phyloP scores from a whole-genome alignment of 305 asterid species.

The Fraxinus ornus region DNA sequence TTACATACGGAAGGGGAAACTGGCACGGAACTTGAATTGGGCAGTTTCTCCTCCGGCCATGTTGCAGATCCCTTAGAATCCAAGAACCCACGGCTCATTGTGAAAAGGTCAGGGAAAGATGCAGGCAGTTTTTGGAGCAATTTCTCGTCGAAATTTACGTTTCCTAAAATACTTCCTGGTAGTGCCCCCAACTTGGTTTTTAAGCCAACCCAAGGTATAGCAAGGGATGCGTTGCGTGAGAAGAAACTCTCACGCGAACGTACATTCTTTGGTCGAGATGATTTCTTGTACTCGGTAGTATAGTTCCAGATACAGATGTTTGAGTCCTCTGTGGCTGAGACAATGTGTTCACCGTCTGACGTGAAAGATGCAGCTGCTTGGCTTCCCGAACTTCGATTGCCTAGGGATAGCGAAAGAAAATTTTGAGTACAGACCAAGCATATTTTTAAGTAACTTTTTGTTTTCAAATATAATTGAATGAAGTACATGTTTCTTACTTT shows the following conservation, averaged over 20 bases:
- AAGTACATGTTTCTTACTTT: too few species aligned
- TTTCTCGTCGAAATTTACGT: slow-evolving; percentile 43
- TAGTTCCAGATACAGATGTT: slow-evolving; percentile 64
- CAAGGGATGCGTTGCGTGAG: slow-evolving; percentile 64
- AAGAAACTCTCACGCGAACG: slow-evolving; percentile 61
- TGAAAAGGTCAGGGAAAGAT: slow-evolving; percentile 50
- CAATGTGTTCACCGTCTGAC: slow-evolving; percentile 72
- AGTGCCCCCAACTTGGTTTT: slow-evolving; percentile 46
- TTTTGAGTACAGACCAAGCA: background rate
- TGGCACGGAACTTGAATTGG: slow-evolving; percentile 29
- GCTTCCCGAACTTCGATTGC: slow-evolving; percentile 47
- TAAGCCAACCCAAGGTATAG: slow-evolving; percentile 74
- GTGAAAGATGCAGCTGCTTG: slow-evolving; percentile 77
- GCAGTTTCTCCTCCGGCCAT: slow-evolving; percentile 72
- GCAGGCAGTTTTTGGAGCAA: slow-evolving; percentile 42
- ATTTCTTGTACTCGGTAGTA: slow-evolving; percentile 35
- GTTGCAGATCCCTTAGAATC: slow-evolving; percentile 63
- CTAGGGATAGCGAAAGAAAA: slow-evolving; percentile 28
- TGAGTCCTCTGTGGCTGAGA: slow-evolving; percentile 63
- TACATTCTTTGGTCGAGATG: slow-evolving; percentile 36
- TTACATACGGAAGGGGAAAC: slow-evolving; percentile 33
- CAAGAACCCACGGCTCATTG: slow-evolving; percentile 52
- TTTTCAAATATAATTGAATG: too few species aligned
- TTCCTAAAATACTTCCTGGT: slow-evolving; percentile 43
- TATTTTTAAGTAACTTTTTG: too few species aligned